Evolutionary conservation across 1,139 yeast species (phyloP), one percentile per base, ranked within the genome.

Genomic region (Yarrowia galli): DNA sequence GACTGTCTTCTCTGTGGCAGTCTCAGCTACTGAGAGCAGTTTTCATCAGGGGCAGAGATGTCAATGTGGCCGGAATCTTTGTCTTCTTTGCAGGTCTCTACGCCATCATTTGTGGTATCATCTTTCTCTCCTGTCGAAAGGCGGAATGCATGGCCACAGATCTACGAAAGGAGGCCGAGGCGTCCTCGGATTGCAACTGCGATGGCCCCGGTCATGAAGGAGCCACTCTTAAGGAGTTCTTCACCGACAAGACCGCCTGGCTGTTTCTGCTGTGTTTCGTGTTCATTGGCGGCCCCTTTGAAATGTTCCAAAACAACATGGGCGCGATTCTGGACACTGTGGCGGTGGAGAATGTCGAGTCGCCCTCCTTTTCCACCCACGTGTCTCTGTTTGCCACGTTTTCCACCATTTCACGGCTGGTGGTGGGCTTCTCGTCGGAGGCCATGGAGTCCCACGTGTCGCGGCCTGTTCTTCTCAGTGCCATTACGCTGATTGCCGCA

Each of bases 291-390:
- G 99, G 98, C 0, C 97, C 98, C 0, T 79, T 92, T 71, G 99
- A 95, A 75, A 87, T 92, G 81, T 92, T 87, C 77, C 87, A 92
- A 71, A 91, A 93, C 69, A 91, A 93, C 74, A 84, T 95, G 82
- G 97, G 96, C 12, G 63, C 88, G 86, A 40, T 83, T 86, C 71
- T 76, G 23, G 73, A 73, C 60, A 73, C 81, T 5, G 73, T 77
- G 10, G 72, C 73, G 2, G 49, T 40, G 22, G 49, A 18, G 2
- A 71, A 76, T 16, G 76, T 81, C 20, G 72, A 69, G 18, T 69
- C 72, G 18, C 64, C 64, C 12, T 42, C 49, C 20, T 58, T 58
- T 22, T 76, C 89, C 0, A 75, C 79, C n/a, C 86, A 85, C 69
- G 85, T 88, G 10, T 82, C 89, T 0, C 71, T 83, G 7, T 87